Evolutionary conservation across 805 yeast species (phyloP).

Genomic region (Hanseniaspora thailandica): DNA sequence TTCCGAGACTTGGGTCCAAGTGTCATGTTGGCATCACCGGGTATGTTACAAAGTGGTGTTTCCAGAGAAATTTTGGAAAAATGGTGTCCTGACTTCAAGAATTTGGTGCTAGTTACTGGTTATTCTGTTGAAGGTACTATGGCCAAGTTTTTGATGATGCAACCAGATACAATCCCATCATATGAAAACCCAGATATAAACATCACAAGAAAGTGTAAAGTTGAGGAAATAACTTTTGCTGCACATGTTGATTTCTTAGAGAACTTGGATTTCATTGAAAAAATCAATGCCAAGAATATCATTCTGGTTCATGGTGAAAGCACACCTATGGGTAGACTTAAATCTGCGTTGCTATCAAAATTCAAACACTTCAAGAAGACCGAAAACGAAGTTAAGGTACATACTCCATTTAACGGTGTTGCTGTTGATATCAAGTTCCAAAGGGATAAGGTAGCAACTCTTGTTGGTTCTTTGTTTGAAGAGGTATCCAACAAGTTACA

Average conservation of each 20-base stretch:
- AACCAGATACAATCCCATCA: conserved; percentile 84
- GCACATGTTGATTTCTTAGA: conserved; percentile 97
- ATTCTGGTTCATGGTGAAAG: conserved; percentile 95
- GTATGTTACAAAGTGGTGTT: conserved; percentile 94
- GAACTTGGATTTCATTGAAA: conserved; percentile 79
- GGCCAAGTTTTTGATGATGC: conserved; percentile 81
- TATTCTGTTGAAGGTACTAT: conserved; percentile 97
- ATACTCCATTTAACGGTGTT: conserved; percentile 85
- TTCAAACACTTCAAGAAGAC: conserved; percentile 73
- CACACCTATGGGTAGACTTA: conserved; percentile 95
- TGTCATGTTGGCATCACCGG: conserved; percentile 93
- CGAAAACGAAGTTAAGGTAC: conserved; percentile 79
- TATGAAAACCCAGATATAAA: conserved; percentile 64
- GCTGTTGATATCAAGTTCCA: conserved; percentile 64
- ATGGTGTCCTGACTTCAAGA: conserved; percentile 96
- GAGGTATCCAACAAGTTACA: conserved; percentile 24
- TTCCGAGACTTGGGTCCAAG: conserved; percentile 93
- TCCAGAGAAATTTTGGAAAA: conserved; percentile 81
- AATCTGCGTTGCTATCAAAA: conserved; percentile 81
- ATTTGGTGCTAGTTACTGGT: conserved; percentile 81
- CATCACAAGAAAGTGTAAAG: conserved; percentile 74
- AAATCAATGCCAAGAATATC: conserved; percentile 71
- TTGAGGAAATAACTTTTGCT: conserved; percentile 96
- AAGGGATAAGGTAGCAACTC: conserved; percentile 74
- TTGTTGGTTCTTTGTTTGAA: conserved; percentile 47